Percentiles rank a stretch among this genome's conserved stretches.
These are phyloP conservation scores for Vigna unguiculata DNA, from an alignment of 306 rosid genomes.

Conservation along the genomic window DNA sequence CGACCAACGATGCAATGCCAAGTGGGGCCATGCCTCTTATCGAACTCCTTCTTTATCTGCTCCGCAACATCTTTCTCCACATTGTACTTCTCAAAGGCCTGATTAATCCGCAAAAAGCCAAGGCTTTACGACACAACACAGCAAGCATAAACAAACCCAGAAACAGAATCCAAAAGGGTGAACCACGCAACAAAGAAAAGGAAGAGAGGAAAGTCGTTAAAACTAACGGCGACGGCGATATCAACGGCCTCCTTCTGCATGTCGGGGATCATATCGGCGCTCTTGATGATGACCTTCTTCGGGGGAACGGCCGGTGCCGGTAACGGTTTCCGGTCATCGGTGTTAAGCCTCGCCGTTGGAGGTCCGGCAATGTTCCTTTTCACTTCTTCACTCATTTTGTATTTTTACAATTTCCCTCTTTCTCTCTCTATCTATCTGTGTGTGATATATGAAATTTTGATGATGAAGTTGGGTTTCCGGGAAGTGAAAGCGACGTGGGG, in stretches of 20 bases:
- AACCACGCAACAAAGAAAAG: not conserved
- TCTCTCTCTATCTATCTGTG: not conserved
- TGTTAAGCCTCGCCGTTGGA: slow-evolving; percentile 50
- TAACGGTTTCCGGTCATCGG: slow-evolving; percentile 55
- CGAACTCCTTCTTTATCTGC: slow-evolving; percentile 87
- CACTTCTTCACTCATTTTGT: slow-evolving; percentile 64
- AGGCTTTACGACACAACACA: slow-evolving; percentile 13
- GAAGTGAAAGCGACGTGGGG: slow-evolving; percentile 18
- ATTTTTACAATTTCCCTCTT: not conserved
- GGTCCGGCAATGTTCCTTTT: slow-evolving; percentile 65
- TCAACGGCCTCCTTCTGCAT: slow-evolving; percentile 88
- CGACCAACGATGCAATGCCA: slow-evolving; percentile 99
- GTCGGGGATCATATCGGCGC: slow-evolving; percentile 86
- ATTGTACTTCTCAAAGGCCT: slow-evolving; percentile 86
- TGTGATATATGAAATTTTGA: not conserved
- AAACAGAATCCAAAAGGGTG: slow-evolving; percentile 21
- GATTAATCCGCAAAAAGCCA: slow-evolving; percentile 9
- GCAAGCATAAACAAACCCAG: slow-evolving; percentile 35
- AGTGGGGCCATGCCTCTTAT: slow-evolving; percentile 80
- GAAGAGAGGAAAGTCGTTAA: slow-evolving; percentile 2
- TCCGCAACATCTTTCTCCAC: slow-evolving; percentile 91
- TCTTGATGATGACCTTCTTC: slow-evolving; percentile 77
- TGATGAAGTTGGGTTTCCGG: not conserved
- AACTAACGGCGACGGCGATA: slow-evolving; percentile 78
- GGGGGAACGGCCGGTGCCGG: slow-evolving; percentile 45